These are phyloP conservation scores for Stramenopiles sp. DNA, from an alignment of 352 stramenopile genomes.

Conservation along the genomic window DNA sequence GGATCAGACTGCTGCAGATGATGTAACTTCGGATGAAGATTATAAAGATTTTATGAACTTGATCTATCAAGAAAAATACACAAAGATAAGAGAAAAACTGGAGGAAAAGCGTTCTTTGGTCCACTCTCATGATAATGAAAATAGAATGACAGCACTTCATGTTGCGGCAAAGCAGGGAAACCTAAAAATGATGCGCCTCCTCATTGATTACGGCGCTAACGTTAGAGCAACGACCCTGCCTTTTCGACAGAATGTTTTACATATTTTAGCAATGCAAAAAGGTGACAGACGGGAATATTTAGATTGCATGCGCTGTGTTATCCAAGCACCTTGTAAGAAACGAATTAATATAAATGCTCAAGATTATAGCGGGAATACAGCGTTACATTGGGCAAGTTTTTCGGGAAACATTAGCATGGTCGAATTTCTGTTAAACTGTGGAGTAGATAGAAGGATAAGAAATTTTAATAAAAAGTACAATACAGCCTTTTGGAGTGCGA, in stretches of 20 bases:
- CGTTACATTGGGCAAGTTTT: not conserved
- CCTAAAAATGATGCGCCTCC: not conserved
- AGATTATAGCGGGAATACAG: not conserved
- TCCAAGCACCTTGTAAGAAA: not conserved
- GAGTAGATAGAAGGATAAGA: not conserved
- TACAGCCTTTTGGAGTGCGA: not conserved
- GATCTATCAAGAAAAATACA: no score
- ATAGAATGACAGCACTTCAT: not conserved
- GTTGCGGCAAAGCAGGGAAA: not conserved
- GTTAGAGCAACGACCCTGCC: not conserved
- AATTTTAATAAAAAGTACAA: not conserved
- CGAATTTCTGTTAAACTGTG: not conserved
- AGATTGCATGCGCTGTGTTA: not conserved
- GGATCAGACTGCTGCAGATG: no score
- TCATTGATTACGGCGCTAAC: not conserved
- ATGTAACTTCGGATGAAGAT: no score
- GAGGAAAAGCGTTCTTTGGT: no score
- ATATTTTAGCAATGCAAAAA: not conserved
- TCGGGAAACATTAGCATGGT: not conserved
- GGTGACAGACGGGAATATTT: not conserved
- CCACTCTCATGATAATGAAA: not conserved
- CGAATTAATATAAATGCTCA: not conserved
- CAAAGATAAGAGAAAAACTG: no score
- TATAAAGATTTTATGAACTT: no score
- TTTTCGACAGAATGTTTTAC: not conserved